Conservation (phyloP, 2,329 filamentous ascomycete species). For the Aspergillus fumigatiaffinis region DNA sequence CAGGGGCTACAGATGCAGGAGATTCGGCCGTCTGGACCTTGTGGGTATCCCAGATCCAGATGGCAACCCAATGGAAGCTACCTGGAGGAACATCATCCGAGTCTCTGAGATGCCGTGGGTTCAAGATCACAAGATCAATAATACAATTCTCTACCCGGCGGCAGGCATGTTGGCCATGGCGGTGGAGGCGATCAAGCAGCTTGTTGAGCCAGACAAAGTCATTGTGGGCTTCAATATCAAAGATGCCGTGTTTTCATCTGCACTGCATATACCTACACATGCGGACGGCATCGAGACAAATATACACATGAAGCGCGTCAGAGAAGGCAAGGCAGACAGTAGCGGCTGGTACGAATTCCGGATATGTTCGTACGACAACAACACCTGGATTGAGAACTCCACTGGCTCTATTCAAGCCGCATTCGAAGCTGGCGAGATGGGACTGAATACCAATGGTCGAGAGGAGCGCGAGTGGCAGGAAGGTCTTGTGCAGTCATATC, state of each 20-base stretch:
- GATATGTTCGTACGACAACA: slow-evolving; percentile 3
- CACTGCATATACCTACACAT: neutral
- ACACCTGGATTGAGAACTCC: slow-evolving; percentile 3
- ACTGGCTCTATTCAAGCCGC: neutral
- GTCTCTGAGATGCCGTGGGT: slow-evolving; percentile 38
- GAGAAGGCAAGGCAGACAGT: neutral
- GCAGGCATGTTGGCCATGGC: neutral
- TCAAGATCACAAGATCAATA: slow-evolving; percentile 36
- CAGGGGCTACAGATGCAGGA: slow-evolving; percentile 16
- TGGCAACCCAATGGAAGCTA: slow-evolving; percentile 19
- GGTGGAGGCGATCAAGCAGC: slow-evolving; percentile 5
- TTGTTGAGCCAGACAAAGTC: slow-evolving; percentile 1
- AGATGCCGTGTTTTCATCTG: slow-evolving; percentile 1
- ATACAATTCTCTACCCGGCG: neutral
- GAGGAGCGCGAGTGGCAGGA: slow-evolving; percentile 2
- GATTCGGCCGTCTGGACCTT: slow-evolving; percentile 6
- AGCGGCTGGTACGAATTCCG: slow-evolving; percentile 2
- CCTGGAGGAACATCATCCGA: slow-evolving; percentile 45
- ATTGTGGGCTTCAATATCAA: slow-evolving; percentile 2
- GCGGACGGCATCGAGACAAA: slow-evolving; percentile 1
- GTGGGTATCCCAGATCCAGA: slow-evolving; percentile 13
- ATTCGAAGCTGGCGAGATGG: neutral
- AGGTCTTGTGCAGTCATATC: neutral
- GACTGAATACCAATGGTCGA: neutral
- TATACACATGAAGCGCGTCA: neutral